A percentile compares a stretch with the other conserved stretches of the same genome.
Evolutionary conservation across 1,139 yeast species (phyloP).

Genomic region (Blastobotrys ciferrii): DNA sequence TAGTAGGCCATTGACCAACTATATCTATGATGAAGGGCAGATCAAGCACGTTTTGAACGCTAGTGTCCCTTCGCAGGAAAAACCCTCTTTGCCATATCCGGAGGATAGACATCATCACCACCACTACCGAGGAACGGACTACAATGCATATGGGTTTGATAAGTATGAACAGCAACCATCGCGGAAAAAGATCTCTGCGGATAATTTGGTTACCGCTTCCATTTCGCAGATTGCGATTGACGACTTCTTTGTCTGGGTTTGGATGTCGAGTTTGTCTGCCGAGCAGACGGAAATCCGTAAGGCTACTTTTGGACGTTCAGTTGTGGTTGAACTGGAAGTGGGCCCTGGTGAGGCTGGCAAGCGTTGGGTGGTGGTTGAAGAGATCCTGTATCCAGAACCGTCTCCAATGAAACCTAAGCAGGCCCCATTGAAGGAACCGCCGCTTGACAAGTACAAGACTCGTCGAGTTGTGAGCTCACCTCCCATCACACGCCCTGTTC

Average conservation of each 20-base stretch:
- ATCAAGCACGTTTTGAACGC: conserved; percentile 24
- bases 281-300: conserved; percentile 70
- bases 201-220: conserved; percentile 45
- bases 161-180: conserved; percentile 1
- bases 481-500: neutral
- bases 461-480: conserved; percentile 7
- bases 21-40: conserved; percentile 33
- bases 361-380: conserved; percentile 81
- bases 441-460: conserved; percentile 2
- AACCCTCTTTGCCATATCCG: conserved; percentile 31
- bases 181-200: conserved; percentile 18
- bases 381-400: conserved; percentile 37
- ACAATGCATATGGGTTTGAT: conserved; percentile 1
- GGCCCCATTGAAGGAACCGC: conserved; percentile 8
- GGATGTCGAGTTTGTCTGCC: conserved; percentile 75
- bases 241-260: conserved; percentile 88
- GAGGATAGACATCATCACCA: conserved; percentile 12
- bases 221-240: conserved; percentile 69
- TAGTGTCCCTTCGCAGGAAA: conserved; percentile 29
- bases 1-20: conserved; percentile 31
- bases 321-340: conserved; percentile 63
- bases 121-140: neutral
- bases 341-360: conserved; percentile 46
- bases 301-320: conserved; percentile 72
- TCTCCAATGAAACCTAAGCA: conserved; percentile 20